These are phyloP conservation scores for Omphalea diandra DNA, from an alignment of 441 rosid species.

Conservation along the genomic window DNA sequence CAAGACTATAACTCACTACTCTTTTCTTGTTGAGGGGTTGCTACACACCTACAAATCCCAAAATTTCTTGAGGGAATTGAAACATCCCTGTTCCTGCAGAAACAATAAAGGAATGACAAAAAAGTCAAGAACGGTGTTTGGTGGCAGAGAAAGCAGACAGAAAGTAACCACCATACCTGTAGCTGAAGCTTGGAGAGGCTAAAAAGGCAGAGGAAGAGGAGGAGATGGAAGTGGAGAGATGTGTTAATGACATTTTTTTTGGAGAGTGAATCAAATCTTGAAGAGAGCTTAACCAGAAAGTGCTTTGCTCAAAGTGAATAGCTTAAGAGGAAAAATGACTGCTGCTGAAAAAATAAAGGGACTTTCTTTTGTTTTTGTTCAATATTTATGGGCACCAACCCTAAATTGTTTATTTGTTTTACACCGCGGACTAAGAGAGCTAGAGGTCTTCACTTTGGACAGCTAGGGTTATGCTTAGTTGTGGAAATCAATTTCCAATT, in stretches of 20 bases:
- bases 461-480: no score
- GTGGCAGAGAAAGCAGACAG: not conserved
- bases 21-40: conserved; percentile 61
- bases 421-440: no score
- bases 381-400: no score
- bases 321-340: not conserved
- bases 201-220: conserved; percentile 66
- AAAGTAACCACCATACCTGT: conserved; percentile 40
- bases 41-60: conserved; percentile 55
- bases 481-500: no score
- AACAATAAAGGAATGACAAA: not conserved
- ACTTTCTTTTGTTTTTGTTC: no score
- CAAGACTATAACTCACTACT: conserved; percentile 34
- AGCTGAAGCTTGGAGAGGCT: conserved; percentile 38
- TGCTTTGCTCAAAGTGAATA: no score
- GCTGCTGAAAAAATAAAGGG: no score
- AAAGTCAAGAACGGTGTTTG: not conserved
- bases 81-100: conserved; percentile 42
- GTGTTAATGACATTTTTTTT: conserved; percentile 41
- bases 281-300: no score
- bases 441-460: no score
- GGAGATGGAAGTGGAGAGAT: conserved; percentile 48
- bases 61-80: conserved; percentile 44
- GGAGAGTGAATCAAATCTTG: no score
- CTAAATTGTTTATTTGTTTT: no score